phyloP scores from a whole-genome alignment of 495 filamentous ascomycete species.

The Collariella sp. region DNA sequence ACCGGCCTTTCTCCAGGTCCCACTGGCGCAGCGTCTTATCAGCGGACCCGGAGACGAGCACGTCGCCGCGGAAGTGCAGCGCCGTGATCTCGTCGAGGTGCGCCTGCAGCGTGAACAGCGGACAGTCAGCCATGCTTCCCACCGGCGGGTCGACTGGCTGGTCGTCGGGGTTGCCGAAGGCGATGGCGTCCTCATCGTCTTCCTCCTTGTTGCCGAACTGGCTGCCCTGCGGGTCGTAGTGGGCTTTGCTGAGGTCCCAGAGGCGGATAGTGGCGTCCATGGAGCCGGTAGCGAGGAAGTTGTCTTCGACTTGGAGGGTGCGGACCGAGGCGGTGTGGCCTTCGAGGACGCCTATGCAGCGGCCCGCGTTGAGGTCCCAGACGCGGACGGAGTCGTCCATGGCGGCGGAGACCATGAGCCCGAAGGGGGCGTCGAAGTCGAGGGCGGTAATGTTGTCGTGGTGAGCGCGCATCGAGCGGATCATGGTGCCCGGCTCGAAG shows the following conservation, averaged over 20 bases:
- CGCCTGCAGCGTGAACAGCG: constrained; percentile 74
- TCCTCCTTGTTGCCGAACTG: constrained; percentile 58
- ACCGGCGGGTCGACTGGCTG: constrained; percentile 53
- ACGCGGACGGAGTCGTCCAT: constrained; percentile 95
- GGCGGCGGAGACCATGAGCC: constrained; percentile 89
- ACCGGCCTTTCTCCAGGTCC: constrained; percentile 92
- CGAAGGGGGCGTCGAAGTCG: constrained; percentile 94
- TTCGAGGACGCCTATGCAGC: constrained; percentile 83
- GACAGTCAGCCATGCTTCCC: constrained; percentile 76
- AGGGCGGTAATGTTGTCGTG: constrained; percentile 81
- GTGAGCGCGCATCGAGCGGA: constrained; percentile 81
- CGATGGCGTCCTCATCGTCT: constrained; percentile 53
- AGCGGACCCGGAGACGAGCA: constrained; percentile 87
- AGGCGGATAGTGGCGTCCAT: constrained; percentile 92
- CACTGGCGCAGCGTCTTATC: constrained; percentile 97
- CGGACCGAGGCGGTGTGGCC: constrained; percentile 93
- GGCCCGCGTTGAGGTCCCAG: constrained; percentile 90
- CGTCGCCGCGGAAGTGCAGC: constrained; percentile 78
- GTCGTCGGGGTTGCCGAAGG: constrained; percentile 51
- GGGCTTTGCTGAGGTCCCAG: constrained; percentile 72
- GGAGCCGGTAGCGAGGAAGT: constrained; percentile 88
- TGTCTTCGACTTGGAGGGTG: constrained; percentile 89
- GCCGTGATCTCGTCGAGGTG: constrained; percentile 95
- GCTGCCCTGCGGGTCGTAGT: constrained; percentile 52
- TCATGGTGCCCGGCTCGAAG: constrained; percentile 80